Evolutionary conservation across 2,329 filamentous ascomycete genomes (phyloP).

Genomic region (Paraconiothyrium brasiliense): DNA sequence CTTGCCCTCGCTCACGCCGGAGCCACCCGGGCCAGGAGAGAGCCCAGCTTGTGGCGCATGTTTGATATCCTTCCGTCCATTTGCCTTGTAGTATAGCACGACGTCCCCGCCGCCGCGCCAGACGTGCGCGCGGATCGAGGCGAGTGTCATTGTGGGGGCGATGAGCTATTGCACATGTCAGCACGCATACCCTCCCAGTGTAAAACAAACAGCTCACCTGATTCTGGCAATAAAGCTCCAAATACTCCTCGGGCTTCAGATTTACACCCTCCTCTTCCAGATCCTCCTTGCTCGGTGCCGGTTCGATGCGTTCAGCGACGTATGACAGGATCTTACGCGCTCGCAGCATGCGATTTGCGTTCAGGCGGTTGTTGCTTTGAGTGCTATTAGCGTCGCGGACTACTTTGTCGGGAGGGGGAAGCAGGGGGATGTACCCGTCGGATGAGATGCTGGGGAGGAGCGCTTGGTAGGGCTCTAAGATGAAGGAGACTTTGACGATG

Average conservation of each 20-base stretch:
- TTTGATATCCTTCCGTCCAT: conserved; percentile 76
- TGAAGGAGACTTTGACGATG: conserved; percentile 94
- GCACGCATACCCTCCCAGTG: background rate
- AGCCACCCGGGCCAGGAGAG: conserved; percentile 26
- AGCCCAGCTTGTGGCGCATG: conserved; percentile 24
- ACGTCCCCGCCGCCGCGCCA: conserved; percentile 98
- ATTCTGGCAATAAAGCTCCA: conserved; percentile 94
- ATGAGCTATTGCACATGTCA: conserved; percentile 60
- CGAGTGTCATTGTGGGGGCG: conserved; percentile 87
- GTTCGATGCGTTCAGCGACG: conserved; percentile 89
- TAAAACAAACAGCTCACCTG: conserved; percentile 69
- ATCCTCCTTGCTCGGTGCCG: conserved; percentile 66
- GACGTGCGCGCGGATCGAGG: conserved; percentile 87
- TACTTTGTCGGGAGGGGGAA: conserved; percentile 35
- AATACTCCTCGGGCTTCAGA: conserved; percentile 86
- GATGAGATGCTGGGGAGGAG: conserved; percentile 77
- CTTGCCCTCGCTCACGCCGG: conserved; percentile 43
- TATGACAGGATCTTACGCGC: conserved; percentile 95
- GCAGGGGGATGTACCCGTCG: conserved; percentile 66
- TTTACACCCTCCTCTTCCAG: conserved; percentile 48
- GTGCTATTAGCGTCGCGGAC: conserved; percentile 34
- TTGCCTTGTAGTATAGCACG: conserved; percentile 87
- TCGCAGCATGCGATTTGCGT: conserved; percentile 95
- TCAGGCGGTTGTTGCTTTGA: conserved; percentile 81
- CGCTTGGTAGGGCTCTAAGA: conserved; percentile 83